Conservation (phyloP, 148 eudicot species). For the Cornus florida region DNA sequence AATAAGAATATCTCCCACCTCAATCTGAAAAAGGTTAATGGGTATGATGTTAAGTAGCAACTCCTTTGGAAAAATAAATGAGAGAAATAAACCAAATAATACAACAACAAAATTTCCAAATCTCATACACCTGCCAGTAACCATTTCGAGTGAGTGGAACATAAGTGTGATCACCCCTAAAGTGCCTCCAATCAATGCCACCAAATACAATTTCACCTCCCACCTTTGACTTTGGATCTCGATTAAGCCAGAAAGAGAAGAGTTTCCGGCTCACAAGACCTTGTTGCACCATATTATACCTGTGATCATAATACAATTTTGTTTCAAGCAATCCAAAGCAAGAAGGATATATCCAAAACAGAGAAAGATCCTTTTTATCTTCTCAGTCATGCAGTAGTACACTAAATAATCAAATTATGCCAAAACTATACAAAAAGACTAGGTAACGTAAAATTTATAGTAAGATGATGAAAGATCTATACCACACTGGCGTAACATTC, state of each 20-base stretch:
- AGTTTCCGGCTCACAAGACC: conserved; percentile 36
- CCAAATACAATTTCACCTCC: conserved; percentile 76
- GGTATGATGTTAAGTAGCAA: background rate
- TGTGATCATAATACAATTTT: background rate
- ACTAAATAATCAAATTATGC: background rate
- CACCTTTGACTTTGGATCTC: conserved; percentile 28
- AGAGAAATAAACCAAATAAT: background rate
- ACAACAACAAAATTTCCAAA: background rate
- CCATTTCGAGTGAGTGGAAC: conserved; percentile 49
- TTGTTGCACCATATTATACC: conserved; percentile 62
- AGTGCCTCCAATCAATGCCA: conserved; percentile 45
- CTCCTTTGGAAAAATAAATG: background rate
- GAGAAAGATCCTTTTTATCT: background rate
- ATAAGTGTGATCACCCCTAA: conserved; percentile 50
- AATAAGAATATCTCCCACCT: conserved; percentile 38
- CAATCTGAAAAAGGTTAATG: conserved; percentile 31
- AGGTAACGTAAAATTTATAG: background rate
- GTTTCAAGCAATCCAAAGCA: background rate
- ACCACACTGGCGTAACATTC: conserved; percentile 52
- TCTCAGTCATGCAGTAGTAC: background rate
- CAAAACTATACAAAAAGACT: background rate
- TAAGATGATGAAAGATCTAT: conserved; percentile 9
- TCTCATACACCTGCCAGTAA: conserved; percentile 57
- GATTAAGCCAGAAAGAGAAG: conserved; percentile 69
- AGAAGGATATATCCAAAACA: background rate